phyloP scores from a whole-genome alignment of 352 stramenopile species.

The Phytopythium delawarense region DNA sequence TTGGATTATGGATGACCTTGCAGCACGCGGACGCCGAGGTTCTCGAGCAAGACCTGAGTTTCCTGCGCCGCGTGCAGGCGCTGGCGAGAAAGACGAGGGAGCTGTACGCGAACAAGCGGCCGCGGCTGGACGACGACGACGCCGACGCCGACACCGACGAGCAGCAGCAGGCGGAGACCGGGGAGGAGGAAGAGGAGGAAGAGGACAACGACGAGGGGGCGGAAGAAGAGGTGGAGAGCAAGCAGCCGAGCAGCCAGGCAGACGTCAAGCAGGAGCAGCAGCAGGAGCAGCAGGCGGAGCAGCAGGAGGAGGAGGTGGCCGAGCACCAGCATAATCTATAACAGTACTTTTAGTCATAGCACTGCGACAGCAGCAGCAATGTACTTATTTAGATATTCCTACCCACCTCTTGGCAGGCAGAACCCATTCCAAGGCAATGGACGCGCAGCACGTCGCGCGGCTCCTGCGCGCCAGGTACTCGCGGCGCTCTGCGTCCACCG shows the following conservation, averaged over 20 bases:
- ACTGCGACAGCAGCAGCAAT: too few relatives aligned
- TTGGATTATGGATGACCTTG: background rate
- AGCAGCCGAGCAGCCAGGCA: background rate
- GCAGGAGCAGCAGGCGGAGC: background rate
- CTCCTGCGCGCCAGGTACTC: constrained; percentile 20
- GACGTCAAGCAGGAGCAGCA: background rate
- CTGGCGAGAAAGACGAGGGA: constrained; percentile 43
- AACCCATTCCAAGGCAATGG: background rate
- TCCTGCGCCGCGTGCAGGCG: constrained; percentile 54
- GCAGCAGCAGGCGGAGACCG: constrained; percentile 4
- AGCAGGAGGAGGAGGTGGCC: background rate
- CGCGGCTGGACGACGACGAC: constrained; percentile 19
- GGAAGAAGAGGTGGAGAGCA: background rate
- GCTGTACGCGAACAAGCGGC: constrained; percentile 17
- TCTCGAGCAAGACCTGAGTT: constrained; percentile 45
- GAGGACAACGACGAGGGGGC: constrained; percentile 5
- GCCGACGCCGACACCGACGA: constrained; percentile 14
- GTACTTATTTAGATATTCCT: background rate
- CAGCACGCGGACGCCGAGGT: constrained; percentile 48
- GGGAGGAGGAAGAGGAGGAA: constrained; percentile 4
- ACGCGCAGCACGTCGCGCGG: constrained; percentile 14
- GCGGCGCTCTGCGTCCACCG: background rate
- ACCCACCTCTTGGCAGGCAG: too few relatives aligned
- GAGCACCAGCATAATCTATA: background rate
- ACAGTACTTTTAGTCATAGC: background rate